Evolutionary conservation across 805 yeast genomes (phyloP), one percentile per base, ranked within the genome.

Genomic region (Maudiozyma turicensis): DNA sequence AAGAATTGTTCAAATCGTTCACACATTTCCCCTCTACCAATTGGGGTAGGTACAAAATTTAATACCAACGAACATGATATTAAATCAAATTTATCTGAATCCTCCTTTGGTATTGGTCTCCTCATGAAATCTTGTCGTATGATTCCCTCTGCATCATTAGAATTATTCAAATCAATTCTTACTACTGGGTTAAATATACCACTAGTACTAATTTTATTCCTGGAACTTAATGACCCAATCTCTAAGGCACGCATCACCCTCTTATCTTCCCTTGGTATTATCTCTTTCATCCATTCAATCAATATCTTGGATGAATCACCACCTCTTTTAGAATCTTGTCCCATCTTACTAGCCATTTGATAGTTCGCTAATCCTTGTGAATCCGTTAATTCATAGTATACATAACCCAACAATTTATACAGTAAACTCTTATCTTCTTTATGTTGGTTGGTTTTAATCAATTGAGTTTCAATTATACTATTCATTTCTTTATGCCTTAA

Each of bases 291-390:
- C 90, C 95, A 87, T 49, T 80, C 77, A n/a, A 87, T 74, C 43
- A 91, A 68, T 58, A 81, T 72, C 55, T 83, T 86, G 2, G 96
- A 88, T 0, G 96, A 87, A 61, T 91, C 99, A 1, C 96, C 95
- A 0, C 99, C 98, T 53, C 98, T 65, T 44, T 74, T 73, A 0
- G 66, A 62, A 50, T 79, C 77, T 58, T 91, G 99, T 0, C 99
- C 99, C 46, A 80, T 78, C 1, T 84, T 76, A 1, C 96, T 86
- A 0, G 98, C 98, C 20, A 73, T 66, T 60, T 91, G 99, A 63
- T 91, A 91, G 9, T 78, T 77, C 45, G 79, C 74, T 1, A 91
- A 63, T 0, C 96, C 97, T 0, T 96, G 97, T 41, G 81, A 70
- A 40, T 69, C 72, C 8, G 70, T 70, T 3, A 84, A 74, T 58